Evolutionary conservation across 106 monocot genomes (phyloP).

Genomic region (Dactylorhiza incarnata): DNA sequence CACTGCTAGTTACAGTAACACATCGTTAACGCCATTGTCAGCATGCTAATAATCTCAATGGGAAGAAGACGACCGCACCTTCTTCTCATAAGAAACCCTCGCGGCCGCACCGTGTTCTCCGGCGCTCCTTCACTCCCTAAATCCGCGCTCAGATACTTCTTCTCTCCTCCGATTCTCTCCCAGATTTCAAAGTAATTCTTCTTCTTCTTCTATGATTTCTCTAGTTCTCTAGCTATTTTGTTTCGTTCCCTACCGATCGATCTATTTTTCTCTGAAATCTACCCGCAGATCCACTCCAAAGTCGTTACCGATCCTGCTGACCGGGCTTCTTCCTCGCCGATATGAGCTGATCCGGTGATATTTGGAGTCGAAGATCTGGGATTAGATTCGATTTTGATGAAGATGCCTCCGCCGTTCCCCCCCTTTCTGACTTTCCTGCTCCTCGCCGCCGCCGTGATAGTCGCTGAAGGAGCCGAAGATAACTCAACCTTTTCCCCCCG

Average conservation of each 20-base stretch:
- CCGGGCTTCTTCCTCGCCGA: neutral
- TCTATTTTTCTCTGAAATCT: neutral
- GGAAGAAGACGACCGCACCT: neutral
- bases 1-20: neutral
- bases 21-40: neutral
- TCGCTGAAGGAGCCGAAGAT: neutral
- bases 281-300: neutral
- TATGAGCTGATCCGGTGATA: conserved; percentile 5
- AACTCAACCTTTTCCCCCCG: neutral
- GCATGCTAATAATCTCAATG: neutral
- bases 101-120: neutral
- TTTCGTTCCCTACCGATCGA: neutral
- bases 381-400: neutral
- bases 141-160: neutral
- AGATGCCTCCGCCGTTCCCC: neutral
- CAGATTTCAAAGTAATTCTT: neutral
- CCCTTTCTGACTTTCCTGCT: neutral
- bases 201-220: neutral
- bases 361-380: neutral
- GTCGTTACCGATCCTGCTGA: neutral
- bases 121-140: neutral
- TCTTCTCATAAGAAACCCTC: neutral
- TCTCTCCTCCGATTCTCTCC: neutral
- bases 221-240: neutral
- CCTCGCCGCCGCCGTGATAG: neutral